Base-by-base conservation (phyloP, 208 protist genomes). In the Wallacemonas sp. region DNA sequence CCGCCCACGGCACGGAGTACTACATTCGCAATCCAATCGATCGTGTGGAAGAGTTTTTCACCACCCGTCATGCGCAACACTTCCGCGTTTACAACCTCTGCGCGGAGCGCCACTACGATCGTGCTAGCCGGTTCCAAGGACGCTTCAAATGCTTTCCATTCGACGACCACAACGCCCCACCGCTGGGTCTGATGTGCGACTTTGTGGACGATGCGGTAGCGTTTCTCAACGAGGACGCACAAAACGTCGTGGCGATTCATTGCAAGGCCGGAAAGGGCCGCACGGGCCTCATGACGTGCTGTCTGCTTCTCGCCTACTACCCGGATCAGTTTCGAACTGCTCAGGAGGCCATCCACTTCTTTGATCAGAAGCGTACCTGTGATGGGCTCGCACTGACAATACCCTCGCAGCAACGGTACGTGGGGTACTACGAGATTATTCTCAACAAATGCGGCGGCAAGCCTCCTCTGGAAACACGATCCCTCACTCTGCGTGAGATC, bases 251-350 rank as follows among this genome's bases (percentile, higher is more conserved):
- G 12, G 97, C 79, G 3, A 57, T 99, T 32, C 97, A 99, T 72
- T 99, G 97, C 78, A 98, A 98, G 64, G 97, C 97, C 0, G 97
- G 97, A n/a, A 99, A 98, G 67, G 97, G 95, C 0, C 71, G 97
- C 15, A 98, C 97, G n/a, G 97, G 97, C 29, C 61, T 97, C 44
- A 97, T 99, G 92, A 81, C 98, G n/a, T 87, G 74, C 42, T 85
- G 85, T 61, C 63, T 91, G 22, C 77, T 96, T 15, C 55, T 79
- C 53, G 63, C 63, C 19, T 27, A 78, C 52, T 73, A 83, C 39
- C 79, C 68, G 9, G 44, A 73, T 0, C 1, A 39, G 24, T 72
- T 85, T 42, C 22, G 48, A 36, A 73, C 59, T 10, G 88, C 85
- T 2, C 46, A 71, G 17, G 73, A 74, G 2, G 89, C 93, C 0